Evolutionary conservation across 106 monocot species (phyloP), one percentile per base, ranked within the genome.

Genomic region (Phalaenopsis aphrodite): DNA sequence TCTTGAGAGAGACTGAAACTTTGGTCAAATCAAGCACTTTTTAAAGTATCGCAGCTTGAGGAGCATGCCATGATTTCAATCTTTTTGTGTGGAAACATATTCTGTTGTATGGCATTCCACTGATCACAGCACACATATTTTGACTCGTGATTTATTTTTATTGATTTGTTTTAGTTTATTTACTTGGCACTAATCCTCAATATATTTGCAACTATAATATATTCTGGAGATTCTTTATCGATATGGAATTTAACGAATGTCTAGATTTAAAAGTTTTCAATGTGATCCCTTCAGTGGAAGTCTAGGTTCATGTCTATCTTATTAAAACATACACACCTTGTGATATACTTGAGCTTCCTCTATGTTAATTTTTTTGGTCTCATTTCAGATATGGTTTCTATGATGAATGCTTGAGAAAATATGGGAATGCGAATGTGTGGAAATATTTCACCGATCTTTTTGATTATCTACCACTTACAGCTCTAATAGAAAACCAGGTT

Each of bases 351-450:
- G 24, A n/a, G 8, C 74, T 76, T 52, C 24, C 19, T 49, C 24
- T 12, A 5, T 30, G 76, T 76, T 76, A 69, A 82, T 55, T 42
- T 65, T 30, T 75, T 56, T 43, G 16, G 14, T 77, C 77, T 77
- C 18, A 42, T 87, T 77, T 67, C 90, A 90, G 89, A 69, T 92
- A 92, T 86, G 92, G 92, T 42, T 92, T 92, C 74, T 92, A 89
- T 83, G 92, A 92, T 79, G 92, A 92, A 81, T 92, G 92, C 80
- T 89, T 89, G 79, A 87, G 92, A 86, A 92, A 92, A 79, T 92
- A 92, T 79, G 92, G 92, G 71, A 92, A 92, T 84, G 92, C 89
- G 84, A 89, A 89, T 84, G 89, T 92, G 14, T 92, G 92, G 92
- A 92, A 92, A 79, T 92, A 92, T 81, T 92, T 92, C 61, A 92